phyloP scores from a whole-genome alignment of 1,284 basidiomycete genomes.

The Ceraceosorus bombacis region DNA sequence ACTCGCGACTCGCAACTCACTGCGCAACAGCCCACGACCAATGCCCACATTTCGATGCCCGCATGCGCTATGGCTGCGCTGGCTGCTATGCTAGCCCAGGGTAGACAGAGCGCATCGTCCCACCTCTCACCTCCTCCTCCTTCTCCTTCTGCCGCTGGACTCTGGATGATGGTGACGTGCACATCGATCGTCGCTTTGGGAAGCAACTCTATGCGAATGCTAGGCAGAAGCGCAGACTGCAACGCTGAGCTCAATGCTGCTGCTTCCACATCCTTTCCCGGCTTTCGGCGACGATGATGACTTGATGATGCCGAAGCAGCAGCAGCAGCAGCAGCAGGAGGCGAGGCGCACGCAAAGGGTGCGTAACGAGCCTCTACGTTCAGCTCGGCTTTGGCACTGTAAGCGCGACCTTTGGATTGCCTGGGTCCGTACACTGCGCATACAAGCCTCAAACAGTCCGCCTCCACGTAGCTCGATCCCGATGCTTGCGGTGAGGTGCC shows the following conservation, averaged over 20 bases:
- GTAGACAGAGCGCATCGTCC: constrained; percentile 16
- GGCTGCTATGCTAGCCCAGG: constrained; percentile 67
- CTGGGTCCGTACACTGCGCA: constrained; percentile 96
- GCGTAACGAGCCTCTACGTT: constrained; percentile 96
- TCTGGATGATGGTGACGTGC: constrained; percentile 81
- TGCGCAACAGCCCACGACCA: constrained; percentile 69
- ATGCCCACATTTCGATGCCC: constrained; percentile 75
- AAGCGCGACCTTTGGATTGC: constrained; percentile 61
- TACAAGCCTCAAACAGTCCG: constrained; percentile 77
- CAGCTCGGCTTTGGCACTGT: constrained; percentile 75
- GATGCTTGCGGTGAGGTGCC: constrained; percentile 64
- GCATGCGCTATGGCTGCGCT: constrained; percentile 82
- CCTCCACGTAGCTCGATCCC: constrained; percentile 91
- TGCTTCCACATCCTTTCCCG: constrained; percentile 78
- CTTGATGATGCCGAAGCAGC: too few relatives aligned
- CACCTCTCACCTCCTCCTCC: constrained; percentile 54
- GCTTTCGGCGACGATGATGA: too few relatives aligned
- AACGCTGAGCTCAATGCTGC: constrained; percentile 71
- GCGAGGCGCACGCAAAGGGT: constrained; percentile 62
- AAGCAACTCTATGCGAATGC: constrained; percentile 76
- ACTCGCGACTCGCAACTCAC: constrained; percentile 36
- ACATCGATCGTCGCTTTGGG: constrained; percentile 92
- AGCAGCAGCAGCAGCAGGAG: too few relatives aligned
- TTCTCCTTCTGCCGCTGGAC: constrained; percentile 70
- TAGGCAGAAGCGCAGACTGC: constrained; percentile 75